Evolutionary conservation across 2,329 filamentous ascomycete genomes (phyloP), one percentile per base, ranked within the genome.

Genomic region (Ceratocystis harringtonii): DNA sequence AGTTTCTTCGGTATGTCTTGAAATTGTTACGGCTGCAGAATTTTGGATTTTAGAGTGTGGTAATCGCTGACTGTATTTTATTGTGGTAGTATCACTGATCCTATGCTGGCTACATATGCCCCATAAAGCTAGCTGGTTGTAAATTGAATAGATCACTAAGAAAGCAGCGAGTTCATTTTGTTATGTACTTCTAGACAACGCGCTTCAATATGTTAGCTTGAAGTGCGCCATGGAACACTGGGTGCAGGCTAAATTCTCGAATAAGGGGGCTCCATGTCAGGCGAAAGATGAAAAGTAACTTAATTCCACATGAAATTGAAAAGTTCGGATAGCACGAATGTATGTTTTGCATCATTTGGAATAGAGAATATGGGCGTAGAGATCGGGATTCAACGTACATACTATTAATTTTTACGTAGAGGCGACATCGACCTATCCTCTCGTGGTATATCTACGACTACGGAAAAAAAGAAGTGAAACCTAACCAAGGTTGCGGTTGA

Each of bases 1-100:
- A 85, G 71, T 91, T 89, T 72, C 76, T 94, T 70, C 85, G 75
- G 83, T 89, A 79, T 48, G 66, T 67, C 68, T 78, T 41, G 65
- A 48, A 8, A 4, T 32, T 22, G 57, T 12, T 25, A 25, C 50
- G 28, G 4, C 5, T 19, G 12, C 19, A 45, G 1, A 41, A 41
- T 41, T 41, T 41, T 12, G 36, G 3, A 15, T 41, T 41, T 12
- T 4, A 15, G 36, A 41, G 36, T 15, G 36, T 15, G 36, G 12
- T 15, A 3, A 41, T 41, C 3, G 36, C 36, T 41, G 48, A 50
- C 22, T 8, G n/a, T 48, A 48, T 48, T 48, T 22, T 5, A 48
- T 48, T n/a, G 45, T 22, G 45, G 43, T 30, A 69, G 68, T 10
- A 63, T 69, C 6, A 61, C 43, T 19, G 67, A 64, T 41, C 67